These are phyloP conservation scores for Pythium sp. DNA, from an alignment of 352 stramenopile genomes.

Conservation along the genomic window DNA sequence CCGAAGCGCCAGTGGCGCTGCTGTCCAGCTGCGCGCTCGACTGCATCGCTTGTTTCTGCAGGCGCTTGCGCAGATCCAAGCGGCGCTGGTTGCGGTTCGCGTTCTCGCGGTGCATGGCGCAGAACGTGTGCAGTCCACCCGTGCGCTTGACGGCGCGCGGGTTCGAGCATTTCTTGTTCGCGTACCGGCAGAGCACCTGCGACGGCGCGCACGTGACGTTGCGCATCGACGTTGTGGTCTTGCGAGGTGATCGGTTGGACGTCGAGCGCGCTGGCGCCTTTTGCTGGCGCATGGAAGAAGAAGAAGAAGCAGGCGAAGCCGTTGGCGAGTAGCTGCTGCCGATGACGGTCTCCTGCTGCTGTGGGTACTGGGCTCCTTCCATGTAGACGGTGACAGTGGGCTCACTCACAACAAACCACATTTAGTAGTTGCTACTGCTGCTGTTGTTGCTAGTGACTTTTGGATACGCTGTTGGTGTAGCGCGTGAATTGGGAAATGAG, in stretches of 20 bases:
- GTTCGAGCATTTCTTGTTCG: slow-evolving; percentile 43
- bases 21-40: neutral
- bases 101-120: slow-evolving; percentile 42
- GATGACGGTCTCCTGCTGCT: neutral
- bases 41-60: slow-evolving; percentile 18
- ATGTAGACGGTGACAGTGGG: slow-evolving; percentile 6
- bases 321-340: slow-evolving; percentile 4
- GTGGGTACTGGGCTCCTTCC: slow-evolving; percentile 5
- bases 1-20: neutral
- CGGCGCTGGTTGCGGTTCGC: slow-evolving; percentile 26
- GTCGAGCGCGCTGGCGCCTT: neutral
- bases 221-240: neutral
- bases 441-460: neutral
- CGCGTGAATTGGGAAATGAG: slow-evolving; percentile 7
- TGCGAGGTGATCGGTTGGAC: slow-evolving; percentile 1
- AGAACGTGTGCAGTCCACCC: slow-evolving; percentile 44
- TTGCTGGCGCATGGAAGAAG: neutral
- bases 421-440: neutral
- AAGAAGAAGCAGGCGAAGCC: neutral
- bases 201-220: slow-evolving; percentile 15
- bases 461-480: neutral
- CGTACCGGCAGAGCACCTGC: slow-evolving; percentile 33
- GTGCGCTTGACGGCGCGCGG: slow-evolving; percentile 41
- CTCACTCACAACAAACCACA: slow-evolving; percentile 6
- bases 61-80: slow-evolving; percentile 24